phyloP scores from a whole-genome alignment of 2,329 filamentous ascomycete genomes.

The Verticillium klebahnii region DNA sequence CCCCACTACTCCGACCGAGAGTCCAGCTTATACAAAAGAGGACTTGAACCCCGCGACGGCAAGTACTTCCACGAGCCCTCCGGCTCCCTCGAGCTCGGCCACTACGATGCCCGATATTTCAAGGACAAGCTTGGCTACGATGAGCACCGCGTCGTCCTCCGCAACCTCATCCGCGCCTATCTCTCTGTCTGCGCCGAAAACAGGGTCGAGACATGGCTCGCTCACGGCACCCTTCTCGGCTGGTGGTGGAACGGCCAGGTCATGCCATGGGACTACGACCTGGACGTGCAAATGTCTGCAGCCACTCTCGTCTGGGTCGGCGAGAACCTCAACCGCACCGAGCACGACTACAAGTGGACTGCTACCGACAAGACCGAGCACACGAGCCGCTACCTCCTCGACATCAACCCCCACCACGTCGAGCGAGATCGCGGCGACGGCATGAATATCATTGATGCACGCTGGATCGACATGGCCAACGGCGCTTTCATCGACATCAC shows the following conservation, averaged over 20 bases:
- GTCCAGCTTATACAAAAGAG: neutral
- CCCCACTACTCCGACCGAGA: neutral
- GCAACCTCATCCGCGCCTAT: constrained; percentile 70
- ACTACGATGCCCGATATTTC: constrained; percentile 74
- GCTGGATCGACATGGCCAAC: constrained; percentile 74
- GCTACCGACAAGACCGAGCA: constrained; percentile 36
- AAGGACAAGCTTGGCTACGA: constrained; percentile 57
- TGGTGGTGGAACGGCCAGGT: constrained; percentile 86
- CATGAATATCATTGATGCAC: constrained; percentile 75
- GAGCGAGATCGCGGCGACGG: constrained; percentile 61
- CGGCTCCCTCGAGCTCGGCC: constrained; percentile 53
- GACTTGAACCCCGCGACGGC: constrained; percentile 31
- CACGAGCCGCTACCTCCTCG: constrained; percentile 60
- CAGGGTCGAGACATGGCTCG: constrained; percentile 77
- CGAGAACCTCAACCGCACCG: constrained; percentile 63
- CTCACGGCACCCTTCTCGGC: constrained; percentile 76
- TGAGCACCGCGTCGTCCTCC: constrained; percentile 60
- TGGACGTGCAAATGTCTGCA: constrained; percentile 74
- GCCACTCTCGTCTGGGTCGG: constrained; percentile 63
- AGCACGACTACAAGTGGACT: constrained; percentile 48
- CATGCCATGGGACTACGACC: constrained; percentile 80
- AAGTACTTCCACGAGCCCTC: constrained; percentile 63
- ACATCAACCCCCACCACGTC: constrained; percentile 68
- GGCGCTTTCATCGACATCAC: constrained; percentile 85
- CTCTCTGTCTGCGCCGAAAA: constrained; percentile 60